Evolutionary conservation across 345 rosid species (phyloP), one percentile per base, ranked within the genome.

Genomic region (Salix dunnii): DNA sequence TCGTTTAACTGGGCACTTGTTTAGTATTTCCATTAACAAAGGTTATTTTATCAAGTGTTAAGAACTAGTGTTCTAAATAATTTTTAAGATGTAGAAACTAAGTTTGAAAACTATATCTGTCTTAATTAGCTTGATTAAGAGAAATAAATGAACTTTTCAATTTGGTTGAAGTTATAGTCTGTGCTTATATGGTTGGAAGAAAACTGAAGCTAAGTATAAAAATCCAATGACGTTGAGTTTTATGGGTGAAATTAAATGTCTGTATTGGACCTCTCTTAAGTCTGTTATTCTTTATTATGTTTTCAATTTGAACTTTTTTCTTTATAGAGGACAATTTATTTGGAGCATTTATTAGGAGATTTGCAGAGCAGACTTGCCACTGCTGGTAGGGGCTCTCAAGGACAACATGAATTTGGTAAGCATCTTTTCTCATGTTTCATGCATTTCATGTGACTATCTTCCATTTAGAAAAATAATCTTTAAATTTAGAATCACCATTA

Each of bases 331-430:
- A 74, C 79, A 68, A 70, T 31, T 49, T 27, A 72, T 76, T 72
- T 88, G 82, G 88, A 87, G 84, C 38, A 61, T 68, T 76, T 76
- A 63, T 71, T 86, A 62, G 87, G 25, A 67, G 84, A 78, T 70
- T 49, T 68, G 46, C 74, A 73, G 67, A 76, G 67, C 80, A 78
- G 72, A 70, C 61, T 43, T 68, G n/a, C 53, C 71, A 61, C 78
- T 69, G 81, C 75, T 58, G 55, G 43, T 48, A 70, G 76, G 46
- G 64, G 46, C 49, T 18, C 7, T 49, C 78, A 73, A 38, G 79
- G 71, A 85, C 78, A 63, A 61, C 36, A 49, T 78, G 20, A 46
- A 51, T 60, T 65, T 46, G 84, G 89, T 88, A 84, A 77, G 78
- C 65, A 3, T 68, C 40, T 72, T 74, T 70, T 68, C 70, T 1